Evolutionary conservation across 2,329 filamentous ascomycete genomes (phyloP), one percentile per base, ranked within the genome.

Genomic region (Sphaerulina musiva): DNA sequence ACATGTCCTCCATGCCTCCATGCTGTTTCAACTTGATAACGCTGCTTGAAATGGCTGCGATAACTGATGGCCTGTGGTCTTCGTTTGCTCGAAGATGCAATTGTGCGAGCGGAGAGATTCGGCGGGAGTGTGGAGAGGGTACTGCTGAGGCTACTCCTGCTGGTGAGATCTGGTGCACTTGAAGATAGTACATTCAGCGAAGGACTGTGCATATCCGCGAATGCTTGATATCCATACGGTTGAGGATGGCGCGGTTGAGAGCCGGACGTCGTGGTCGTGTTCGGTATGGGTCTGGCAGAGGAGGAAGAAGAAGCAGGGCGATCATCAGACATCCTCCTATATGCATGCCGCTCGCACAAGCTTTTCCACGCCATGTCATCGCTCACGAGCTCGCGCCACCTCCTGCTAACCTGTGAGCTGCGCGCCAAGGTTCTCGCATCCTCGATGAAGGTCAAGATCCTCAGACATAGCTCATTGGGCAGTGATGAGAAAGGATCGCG

Each of bases 361-460:
- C 93, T 89, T 75, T 95, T 96, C 93, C 93, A 98, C 1, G 93
- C 95, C 73, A 96, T 91, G 70, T 98, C 93, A 70, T 98, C 93
- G 68, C 87, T 92, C 47, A 98, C 79, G 6, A 98, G 79, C 71
- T 96, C 91, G 59, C 89, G 82, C 93, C 93, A 98, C 69, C 91
- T 82, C 60, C 84, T 84, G 51, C 93, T 98, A n/a, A 98, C 93
- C 70, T 97, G 92, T 4, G 92, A 95, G 49, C 93, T 88, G 68
- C 93, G 82, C 39, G 91, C 92, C 45, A 98, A 79, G 2, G 95
- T 95, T 69, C 91, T 93, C 1, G 93, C 91, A 67, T 98, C 93
- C 66, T 98, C 93, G 67, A 98, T 92, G 69, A 95, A 98, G 42
- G 92, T 95, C 48, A 98, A 78, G 60, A 98, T 88, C 87, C 95